Conservation (phyloP, 1,284 basidiomycete genomes). For the Phaffia rhodozyma region DNA sequence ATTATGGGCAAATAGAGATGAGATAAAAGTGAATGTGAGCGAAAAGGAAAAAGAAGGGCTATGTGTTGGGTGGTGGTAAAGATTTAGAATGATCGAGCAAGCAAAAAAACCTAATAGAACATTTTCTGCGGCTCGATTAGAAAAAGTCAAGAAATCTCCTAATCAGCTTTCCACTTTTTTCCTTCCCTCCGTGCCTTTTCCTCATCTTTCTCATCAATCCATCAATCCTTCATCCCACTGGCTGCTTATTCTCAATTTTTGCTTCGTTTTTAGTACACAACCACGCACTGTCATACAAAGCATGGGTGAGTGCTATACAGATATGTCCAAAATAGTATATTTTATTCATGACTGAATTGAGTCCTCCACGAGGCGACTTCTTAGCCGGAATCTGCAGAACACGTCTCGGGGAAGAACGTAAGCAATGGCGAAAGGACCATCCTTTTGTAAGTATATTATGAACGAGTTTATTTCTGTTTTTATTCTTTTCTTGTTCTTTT, state of each 20-base stretch:
- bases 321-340: no score
- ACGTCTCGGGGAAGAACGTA: slow-evolving; percentile 87
- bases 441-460: slow-evolving; percentile 57
- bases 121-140: neutral
- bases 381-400: slow-evolving; percentile 49
- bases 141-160: no score
- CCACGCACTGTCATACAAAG: no score
- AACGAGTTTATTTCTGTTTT: neutral
- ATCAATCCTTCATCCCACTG: no score
- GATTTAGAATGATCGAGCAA: neutral
- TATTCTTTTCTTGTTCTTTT: neutral
- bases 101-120: neutral
- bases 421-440: slow-evolving; percentile 98
- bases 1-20: slow-evolving; percentile 37
- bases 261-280: no score
- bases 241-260: no score
- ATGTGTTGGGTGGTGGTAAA: neutral
- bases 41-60: neutral
- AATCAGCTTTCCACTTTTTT: no score
- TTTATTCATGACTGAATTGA: no score
- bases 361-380: neutral
- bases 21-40: neutral
- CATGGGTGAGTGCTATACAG: no score
- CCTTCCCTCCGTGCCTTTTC: no score
- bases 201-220: neutral